Conservation (phyloP, 2,329 filamentous ascomycete species). For the Cordyceps cicadae region DNA sequence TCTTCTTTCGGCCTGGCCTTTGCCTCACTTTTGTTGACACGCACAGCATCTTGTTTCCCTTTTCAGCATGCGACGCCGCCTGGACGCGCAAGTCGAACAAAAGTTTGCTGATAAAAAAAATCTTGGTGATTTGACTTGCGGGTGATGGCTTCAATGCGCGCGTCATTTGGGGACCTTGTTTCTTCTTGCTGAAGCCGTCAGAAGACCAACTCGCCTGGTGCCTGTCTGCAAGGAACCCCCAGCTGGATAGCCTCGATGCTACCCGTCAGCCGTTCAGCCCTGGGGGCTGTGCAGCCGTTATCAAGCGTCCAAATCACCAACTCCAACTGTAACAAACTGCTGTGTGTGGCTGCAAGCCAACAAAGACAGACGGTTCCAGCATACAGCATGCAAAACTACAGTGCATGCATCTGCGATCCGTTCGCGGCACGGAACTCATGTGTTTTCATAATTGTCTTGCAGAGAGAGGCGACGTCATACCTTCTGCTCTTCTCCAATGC, state of each 20-base stretch:
- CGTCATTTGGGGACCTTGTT: too few species aligned
- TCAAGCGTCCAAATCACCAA: neutral
- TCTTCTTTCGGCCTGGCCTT: neutral
- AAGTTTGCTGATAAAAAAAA: neutral
- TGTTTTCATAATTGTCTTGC: neutral
- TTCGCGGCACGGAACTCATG: too few species aligned
- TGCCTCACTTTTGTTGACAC: constrained; percentile 1
- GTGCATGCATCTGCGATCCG: too few species aligned
- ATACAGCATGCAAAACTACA: too few species aligned
- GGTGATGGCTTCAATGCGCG: too few species aligned
- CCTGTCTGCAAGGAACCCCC: neutral
- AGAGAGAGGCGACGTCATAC: neutral
- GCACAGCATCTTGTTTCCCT: neutral
- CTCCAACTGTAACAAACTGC: too few species aligned
- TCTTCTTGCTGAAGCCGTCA: neutral
- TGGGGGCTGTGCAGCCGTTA: constrained; percentile 1
- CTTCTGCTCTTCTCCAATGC: too few species aligned
- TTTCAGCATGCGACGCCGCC: neutral
- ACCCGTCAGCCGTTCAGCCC: constrained; percentile 4
- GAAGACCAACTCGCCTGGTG: neutral
- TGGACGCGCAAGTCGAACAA: neutral
- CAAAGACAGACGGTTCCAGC: too few species aligned
- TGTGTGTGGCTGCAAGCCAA: too few species aligned
- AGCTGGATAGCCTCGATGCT: neutral
- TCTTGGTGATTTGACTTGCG: too few species aligned